These are phyloP conservation scores for Pseudogymnoascus sp. DNA, from an alignment of 2,329 filamentous ascomycete genomes.

Conservation along the genomic window DNA sequence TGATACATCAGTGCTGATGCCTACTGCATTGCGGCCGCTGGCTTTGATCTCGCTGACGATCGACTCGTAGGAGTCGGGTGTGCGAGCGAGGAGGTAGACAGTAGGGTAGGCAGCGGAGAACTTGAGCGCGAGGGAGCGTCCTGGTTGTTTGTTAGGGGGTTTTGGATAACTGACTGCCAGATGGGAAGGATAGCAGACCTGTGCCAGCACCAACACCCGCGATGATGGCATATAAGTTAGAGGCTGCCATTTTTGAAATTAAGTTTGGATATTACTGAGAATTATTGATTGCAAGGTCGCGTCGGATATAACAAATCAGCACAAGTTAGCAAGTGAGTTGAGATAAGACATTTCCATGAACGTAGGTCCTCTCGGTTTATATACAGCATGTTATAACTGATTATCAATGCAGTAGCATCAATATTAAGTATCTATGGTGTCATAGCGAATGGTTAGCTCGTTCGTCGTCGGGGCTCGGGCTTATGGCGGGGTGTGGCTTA, in stretches of 20 bases:
- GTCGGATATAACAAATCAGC: not conserved
- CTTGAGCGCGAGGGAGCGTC: slow-evolving; percentile 44
- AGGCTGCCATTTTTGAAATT: slow-evolving; percentile 18
- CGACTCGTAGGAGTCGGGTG: slow-evolving; percentile 55
- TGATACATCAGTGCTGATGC: slow-evolving; percentile 59
- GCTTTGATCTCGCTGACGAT: slow-evolving; percentile 62
- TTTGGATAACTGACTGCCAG: not conserved
- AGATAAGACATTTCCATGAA: not conserved
- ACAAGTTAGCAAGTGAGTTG: not conserved
- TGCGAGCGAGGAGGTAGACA: slow-evolving; percentile 61
- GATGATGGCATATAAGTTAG: slow-evolving; percentile 57
- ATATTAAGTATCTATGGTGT: slow-evolving; percentile 7
- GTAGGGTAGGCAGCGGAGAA: slow-evolving; percentile 64
- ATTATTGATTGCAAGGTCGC: not conserved
- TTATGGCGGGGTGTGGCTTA: not conserved
- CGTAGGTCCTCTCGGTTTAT: not conserved
- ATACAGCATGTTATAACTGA: not conserved
- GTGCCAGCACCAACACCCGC: slow-evolving; percentile 69
- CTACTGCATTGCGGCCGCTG: slow-evolving; percentile 61
- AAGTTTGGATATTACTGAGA: not conserved
- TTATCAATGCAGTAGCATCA: slow-evolving; percentile 3
- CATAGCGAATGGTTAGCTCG: slow-evolving; percentile 1
- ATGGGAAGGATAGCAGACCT: slow-evolving; percentile 21
- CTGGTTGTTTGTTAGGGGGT: slow-evolving; percentile 23
- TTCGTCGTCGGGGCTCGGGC: not conserved